phyloP scores from a whole-genome alignment of 78 protist species.

The Speleostelium caveatum region DNA sequence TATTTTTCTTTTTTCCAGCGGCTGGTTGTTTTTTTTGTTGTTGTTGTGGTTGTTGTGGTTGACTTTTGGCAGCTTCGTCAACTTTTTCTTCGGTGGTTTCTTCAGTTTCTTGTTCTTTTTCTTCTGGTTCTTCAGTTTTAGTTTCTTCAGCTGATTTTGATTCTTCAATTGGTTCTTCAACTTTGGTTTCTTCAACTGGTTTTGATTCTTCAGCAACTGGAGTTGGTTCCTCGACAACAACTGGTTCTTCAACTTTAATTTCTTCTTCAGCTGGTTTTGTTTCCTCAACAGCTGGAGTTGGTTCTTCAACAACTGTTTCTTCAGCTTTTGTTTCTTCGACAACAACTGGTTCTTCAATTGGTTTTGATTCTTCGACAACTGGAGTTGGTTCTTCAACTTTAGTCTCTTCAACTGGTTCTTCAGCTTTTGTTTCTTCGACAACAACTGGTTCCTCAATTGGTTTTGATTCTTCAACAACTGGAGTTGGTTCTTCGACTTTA shows the following conservation, averaged over 20 bases:
- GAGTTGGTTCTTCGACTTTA: background rate
- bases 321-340: background rate
- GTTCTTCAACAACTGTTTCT: conserved; percentile 8
- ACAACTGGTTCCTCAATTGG: too few relatives aligned
- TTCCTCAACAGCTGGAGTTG: conserved; percentile 3
- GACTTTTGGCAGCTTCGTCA: background rate
- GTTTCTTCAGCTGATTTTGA: background rate
- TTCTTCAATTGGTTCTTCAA: conserved; percentile 22
- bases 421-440: background rate
- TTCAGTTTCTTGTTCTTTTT: background rate
- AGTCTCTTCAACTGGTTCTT: background rate
- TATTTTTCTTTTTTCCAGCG: background rate
- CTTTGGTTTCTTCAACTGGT: conserved; percentile 16
- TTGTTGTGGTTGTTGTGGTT: background rate
- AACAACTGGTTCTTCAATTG: background rate
- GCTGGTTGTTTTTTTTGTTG: background rate
- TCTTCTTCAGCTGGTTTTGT: too few relatives aligned
- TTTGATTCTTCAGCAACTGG: too few relatives aligned
- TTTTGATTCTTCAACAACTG: background rate
- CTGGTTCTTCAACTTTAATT: too few relatives aligned
- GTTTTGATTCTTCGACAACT: conserved; percentile 19
- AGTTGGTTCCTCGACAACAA: conserved; percentile 2
- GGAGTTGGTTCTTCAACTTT: conserved; percentile 25
- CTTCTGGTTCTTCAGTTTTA: background rate
- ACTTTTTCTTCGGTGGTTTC: background rate